Evolutionary conservation across 202 grass and related monocot species (phyloP).

Genomic region (Elaeis oleifera): DNA sequence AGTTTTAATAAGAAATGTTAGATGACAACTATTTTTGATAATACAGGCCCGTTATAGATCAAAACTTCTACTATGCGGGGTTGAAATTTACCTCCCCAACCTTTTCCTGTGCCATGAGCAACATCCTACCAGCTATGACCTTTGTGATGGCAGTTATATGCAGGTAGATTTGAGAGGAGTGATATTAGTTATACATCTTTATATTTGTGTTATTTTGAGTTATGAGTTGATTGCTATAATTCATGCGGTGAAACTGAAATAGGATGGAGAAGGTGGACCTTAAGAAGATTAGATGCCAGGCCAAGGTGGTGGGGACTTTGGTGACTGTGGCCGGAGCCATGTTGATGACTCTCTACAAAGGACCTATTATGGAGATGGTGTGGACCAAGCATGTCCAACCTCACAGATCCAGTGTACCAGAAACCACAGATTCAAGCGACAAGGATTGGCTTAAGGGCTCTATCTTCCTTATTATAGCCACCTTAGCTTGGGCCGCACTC

Average conservation of each 20-base stretch:
- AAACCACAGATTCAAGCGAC: slow-evolving; percentile 23
- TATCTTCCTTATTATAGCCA: slow-evolving; percentile 88
- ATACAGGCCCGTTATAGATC: slow-evolving; percentile 77
- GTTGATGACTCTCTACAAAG: slow-evolving; percentile 99
- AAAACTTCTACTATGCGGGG: slow-evolving; percentile 76
- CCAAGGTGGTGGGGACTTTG: slow-evolving; percentile 82
- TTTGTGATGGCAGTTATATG: slow-evolving; percentile 82
- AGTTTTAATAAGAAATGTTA: background rate
- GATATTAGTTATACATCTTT: background rate
- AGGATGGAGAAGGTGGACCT: slow-evolving; percentile 95
- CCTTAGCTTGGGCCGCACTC: slow-evolving; percentile 88
- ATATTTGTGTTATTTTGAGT: background rate
- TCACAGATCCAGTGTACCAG: slow-evolving; percentile 18
- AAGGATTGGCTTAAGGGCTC: slow-evolving; percentile 78
- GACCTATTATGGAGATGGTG: slow-evolving; percentile 72
- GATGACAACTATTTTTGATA: background rate
- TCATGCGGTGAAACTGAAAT: background rate
- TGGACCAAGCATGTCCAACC: slow-evolving; percentile 33
- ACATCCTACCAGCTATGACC: slow-evolving; percentile 92
- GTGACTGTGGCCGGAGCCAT: slow-evolving; percentile 95
- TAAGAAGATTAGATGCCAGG: slow-evolving; percentile 81
- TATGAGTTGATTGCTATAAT: no score
- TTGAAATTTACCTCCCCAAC: slow-evolving; percentile 82
- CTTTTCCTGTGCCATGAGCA: slow-evolving; percentile 94
- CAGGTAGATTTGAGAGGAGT: slow-evolving; percentile 32